Evolutionary conservation across 2,329 filamentous ascomycete genomes (phyloP), one percentile per base, ranked within the genome.

Genomic region (Phialophora chinensis): DNA sequence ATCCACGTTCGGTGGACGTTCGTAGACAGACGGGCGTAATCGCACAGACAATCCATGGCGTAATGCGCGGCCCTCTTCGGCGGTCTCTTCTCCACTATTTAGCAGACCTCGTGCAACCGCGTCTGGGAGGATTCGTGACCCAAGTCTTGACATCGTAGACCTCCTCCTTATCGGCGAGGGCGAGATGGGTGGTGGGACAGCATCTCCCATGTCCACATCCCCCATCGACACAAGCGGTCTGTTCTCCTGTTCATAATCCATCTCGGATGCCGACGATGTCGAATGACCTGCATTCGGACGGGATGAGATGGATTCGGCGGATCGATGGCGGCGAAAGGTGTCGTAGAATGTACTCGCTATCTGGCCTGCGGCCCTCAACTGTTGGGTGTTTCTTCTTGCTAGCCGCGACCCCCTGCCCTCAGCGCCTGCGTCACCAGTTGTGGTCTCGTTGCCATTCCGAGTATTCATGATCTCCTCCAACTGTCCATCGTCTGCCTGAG

Each of bases 111-210:
- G 77, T 29, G 79, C 79, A 17, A 81, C 79, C 12, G 79, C 79
- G 64, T 81, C 80, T 42, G 82, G 81, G n/a, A 83, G 70, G 31
- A 84, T 76, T 66, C 81, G 77, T 23, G 81, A 82, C 14, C 81
- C 80, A 52, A 84, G 73, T 47, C 82, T 75, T 60, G 81, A 83
- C 77, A 84, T 81, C 14, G 80, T 78, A 4, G 81, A 82, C 66
- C 79, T 80, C 65, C 80, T 76, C 77, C 38, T 77, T 73, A 60
- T 77, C 75, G 72, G 44, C 73, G 74, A 44, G 73, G 74, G 63
- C 71, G 63, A 64, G 17, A 31, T 60, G 42, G 44, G 68, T 57
- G 73, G 71, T 33, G 72, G 69, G 10, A 68, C 62, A 23, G 67
- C 67, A 62, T 71, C 71, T 38, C 62, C 54, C 65, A 73, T 75